Evolutionary conservation across 805 yeast genomes (phyloP).

Genomic region (Candida palmyrensis): DNA sequence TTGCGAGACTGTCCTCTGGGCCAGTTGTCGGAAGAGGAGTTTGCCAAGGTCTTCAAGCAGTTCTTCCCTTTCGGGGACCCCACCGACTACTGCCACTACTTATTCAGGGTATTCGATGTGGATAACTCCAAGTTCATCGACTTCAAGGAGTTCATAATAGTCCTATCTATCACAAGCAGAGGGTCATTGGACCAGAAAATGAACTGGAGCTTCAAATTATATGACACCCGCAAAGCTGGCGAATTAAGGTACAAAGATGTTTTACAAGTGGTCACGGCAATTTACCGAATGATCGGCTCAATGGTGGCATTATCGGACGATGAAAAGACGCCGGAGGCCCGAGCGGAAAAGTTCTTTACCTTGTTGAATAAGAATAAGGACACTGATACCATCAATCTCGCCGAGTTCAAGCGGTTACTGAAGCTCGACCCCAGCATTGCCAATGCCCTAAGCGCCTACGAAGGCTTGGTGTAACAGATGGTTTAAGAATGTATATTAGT

Average conservation of each 20-base stretch:
- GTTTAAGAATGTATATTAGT: too few relatives aligned
- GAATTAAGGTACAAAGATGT: conserved; percentile 71
- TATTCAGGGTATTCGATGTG: conserved; percentile 84
- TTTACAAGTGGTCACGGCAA: conserved; percentile 71
- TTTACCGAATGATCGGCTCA: conserved; percentile 92
- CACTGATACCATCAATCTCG: conserved; percentile 60
- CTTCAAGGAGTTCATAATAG: conserved; percentile 88
- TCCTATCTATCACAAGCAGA: conserved; percentile 79
- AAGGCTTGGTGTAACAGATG: conserved; percentile 63
- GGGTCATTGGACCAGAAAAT: conserved; percentile 83
- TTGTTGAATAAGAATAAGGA: conserved; percentile 67
- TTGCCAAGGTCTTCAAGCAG: conserved; percentile 88
- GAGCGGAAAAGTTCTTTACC: conserved; percentile 77
- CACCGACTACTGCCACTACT: conserved; percentile 78
- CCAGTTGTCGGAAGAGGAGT: conserved; percentile 78
- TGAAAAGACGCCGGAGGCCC: conserved; percentile 85
- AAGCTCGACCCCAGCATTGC: conserved; percentile 74
- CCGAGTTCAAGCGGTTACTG: conserved; percentile 79
- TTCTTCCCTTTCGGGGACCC: conserved; percentile 99
- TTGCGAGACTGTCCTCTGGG: conserved; percentile 92
- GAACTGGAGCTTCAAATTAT: conserved; percentile 83
- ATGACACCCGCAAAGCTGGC: conserved; percentile 81
- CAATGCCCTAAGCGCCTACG: conserved; percentile 73
- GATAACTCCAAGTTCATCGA: conserved; percentile 79
- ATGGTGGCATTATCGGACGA: conserved; percentile 87